Conservation (phyloP, 1,139 yeast species). For the Wickerhamiella infanticola region DNA sequence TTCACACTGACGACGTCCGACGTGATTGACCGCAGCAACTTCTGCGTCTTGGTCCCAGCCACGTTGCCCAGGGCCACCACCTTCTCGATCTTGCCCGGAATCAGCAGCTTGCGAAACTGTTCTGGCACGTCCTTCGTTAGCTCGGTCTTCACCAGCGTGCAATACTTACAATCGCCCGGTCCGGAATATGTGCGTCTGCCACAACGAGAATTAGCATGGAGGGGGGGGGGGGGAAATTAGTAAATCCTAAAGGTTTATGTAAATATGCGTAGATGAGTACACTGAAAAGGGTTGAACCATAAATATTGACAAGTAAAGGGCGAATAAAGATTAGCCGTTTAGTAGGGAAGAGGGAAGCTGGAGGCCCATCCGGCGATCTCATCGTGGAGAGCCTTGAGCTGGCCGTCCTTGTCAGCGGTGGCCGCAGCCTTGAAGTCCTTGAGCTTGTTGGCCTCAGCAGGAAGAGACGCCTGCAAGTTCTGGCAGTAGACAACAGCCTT, state of each 20-base stretch:
- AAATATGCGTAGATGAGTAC: slow-evolving; percentile 2
- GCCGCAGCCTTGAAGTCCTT: slow-evolving; percentile 74
- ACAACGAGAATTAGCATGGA: slow-evolving; percentile 73
- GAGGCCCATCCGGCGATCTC: slow-evolving; percentile 90
- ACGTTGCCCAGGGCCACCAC: slow-evolving; percentile 79
- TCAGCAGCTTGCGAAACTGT: slow-evolving; percentile 50
- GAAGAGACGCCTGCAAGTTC: slow-evolving; percentile 56
- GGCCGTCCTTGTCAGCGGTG: slow-evolving; percentile 3
- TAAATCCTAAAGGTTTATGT: background rate
- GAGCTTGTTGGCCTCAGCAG: slow-evolving; percentile 76
- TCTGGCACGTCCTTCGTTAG: slow-evolving; percentile 18
- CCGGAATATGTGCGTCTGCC: slow-evolving; percentile 85
- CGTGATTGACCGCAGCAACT: slow-evolving; percentile 50
- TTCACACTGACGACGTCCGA: slow-evolving; percentile 60
- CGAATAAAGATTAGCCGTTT: slow-evolving; percentile 6
- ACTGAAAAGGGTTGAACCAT: slow-evolving; percentile 1
- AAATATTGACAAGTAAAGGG: background rate
- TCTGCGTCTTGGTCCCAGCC: slow-evolving; percentile 47
- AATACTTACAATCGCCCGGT: slow-evolving; percentile 44
- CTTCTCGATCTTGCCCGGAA: slow-evolving; percentile 69
- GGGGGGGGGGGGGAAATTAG: background rate
- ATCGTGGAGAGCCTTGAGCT: slow-evolving; percentile 31
- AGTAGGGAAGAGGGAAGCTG: slow-evolving; percentile 71
- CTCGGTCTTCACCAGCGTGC: background rate
- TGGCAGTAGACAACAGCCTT: slow-evolving; percentile 68